Base-by-base conservation (phyloP, 2,329 filamentous ascomycete species). In the Exophiala aquamarina region DNA sequence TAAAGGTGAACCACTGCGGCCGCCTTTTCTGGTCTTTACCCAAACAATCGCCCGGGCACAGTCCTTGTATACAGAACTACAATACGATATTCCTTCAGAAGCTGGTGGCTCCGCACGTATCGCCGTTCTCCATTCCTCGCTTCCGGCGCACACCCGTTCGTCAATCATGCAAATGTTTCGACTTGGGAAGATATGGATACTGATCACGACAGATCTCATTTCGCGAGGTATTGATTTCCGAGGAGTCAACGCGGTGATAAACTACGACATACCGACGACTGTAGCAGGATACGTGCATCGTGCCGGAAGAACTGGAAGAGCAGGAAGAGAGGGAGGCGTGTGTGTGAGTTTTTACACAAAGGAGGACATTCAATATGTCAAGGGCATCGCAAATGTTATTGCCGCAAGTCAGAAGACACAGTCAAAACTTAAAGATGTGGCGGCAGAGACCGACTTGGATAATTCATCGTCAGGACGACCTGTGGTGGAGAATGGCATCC, bases 321-420 rank as follows among this genome's bases (percentile, higher is more conserved):
- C 91, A 0, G 93, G 93, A 0, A 80, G 91, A 18, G 82, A 87
- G 61, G 91, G 91, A 15, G 93, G 93, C 38, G 81, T 95, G 3
- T 91, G 90, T 0, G 86, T 98, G 1, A 98, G 93, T 0, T 86
- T 95, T 49, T 98, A 95, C 68, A 97, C 92, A 0, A 89, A 93
- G 66, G 93, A 96, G 52, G 93, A 98, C 62, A 86, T 97, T 3
- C 86, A 88, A 0, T 89, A 84, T 55, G 82, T 98, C 47, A 95
- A 92, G 72, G 88, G 83, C 54, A 87, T 98, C 20, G 93, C 91
- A 26, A 96, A 96, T 61, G 88, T 97, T 26, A 95, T 98, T 55
- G 81, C 87, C 0, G 81, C 82, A 17, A 90, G 86, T 56, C 88
- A 96, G 68, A 87, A 83, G 66, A 78, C 90, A 60, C 70, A 75